Percentiles rank a stretch among this genome's conserved stretches.
Evolutionary conservation across 306 rosid species (phyloP).

Genomic region (Parietaria judaica): DNA sequence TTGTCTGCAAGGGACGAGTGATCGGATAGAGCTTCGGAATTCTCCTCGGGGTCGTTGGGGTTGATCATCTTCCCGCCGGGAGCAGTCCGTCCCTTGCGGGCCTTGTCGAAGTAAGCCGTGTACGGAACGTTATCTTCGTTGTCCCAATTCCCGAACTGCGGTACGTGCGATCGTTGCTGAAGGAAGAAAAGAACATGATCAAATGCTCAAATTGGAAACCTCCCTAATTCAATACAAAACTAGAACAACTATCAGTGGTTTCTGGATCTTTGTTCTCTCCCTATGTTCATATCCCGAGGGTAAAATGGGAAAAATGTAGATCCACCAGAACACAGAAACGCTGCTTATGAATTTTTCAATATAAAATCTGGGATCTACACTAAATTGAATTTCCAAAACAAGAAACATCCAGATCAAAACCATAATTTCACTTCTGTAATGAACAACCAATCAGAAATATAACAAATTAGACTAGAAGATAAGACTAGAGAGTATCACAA

Average conservation of each 20-base stretch:
- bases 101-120: conserved; percentile 86
- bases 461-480: not conserved
- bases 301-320: conserved; percentile 8
- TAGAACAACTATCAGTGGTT: too few species aligned
- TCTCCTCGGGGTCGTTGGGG: conserved; percentile 83
- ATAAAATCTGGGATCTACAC: too few species aligned
- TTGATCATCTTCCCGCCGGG: conserved; percentile 60
- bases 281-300: not conserved
- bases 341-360: too few species aligned
- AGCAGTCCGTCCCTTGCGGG: conserved; percentile 51
- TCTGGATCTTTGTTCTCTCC: too few species aligned
- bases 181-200: not conserved
- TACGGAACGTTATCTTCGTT: conserved; percentile 79
- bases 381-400: conserved; percentile 11
- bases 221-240: too few species aligned
- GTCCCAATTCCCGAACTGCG: conserved; percentile 88
- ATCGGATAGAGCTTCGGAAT: conserved; percentile 34
- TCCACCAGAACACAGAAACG: not conserved
- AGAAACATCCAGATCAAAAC: conserved; percentile 18
- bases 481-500: conserved; percentile 9
- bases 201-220: not conserved
- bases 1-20: conserved; percentile 34
- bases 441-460: conserved; percentile 8
- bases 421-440: conserved; percentile 4
- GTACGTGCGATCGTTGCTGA: conserved; percentile 86